Conservation (phyloP, 768 basidiomycete species). For the Psilocybe cyanescens region DNA sequence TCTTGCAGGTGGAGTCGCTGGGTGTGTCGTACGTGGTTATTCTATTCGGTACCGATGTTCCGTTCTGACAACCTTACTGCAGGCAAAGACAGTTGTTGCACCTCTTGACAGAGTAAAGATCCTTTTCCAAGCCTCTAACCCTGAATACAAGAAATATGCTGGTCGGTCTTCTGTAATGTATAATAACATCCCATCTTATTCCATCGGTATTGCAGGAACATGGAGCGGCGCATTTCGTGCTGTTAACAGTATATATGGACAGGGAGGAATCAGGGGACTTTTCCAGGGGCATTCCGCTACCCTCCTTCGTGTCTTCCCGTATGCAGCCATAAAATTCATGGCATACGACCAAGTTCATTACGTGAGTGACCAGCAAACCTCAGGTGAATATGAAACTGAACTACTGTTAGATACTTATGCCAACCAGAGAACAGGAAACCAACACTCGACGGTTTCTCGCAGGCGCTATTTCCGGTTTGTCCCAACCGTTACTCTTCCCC, state of each 20-base stretch:
- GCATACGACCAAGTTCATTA: slow-evolving; percentile 88
- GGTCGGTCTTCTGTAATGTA: slow-evolving; percentile 49
- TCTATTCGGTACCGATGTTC: slow-evolving; percentile 7
- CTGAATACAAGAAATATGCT: slow-evolving; percentile 92
- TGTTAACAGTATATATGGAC: slow-evolving; percentile 67
- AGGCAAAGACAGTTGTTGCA: slow-evolving; percentile 96
- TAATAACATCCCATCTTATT: neutral
- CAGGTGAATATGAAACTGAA: slow-evolving; percentile 5
- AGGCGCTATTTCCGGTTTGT: slow-evolving; percentile 84
- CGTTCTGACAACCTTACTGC: slow-evolving; percentile 14
- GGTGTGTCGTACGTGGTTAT: slow-evolving; percentile 76
- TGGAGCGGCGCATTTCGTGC: slow-evolving; percentile 88
- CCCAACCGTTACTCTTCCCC: slow-evolving; percentile 2
- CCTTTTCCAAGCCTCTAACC: slow-evolving; percentile 95
- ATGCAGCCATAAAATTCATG: slow-evolving; percentile 97
- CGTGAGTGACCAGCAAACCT: slow-evolving; percentile 43
- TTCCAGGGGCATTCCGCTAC: slow-evolving; percentile 98
- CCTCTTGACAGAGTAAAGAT: slow-evolving; percentile 99
- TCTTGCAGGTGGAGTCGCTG: slow-evolving; percentile 91
- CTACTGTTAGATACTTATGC: slow-evolving; percentile 77
- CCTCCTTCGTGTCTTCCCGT: slow-evolving; percentile 92
- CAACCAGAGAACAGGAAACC: slow-evolving; percentile 77
- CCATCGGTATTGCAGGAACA: slow-evolving; percentile 55
- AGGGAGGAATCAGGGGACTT: slow-evolving; percentile 75
- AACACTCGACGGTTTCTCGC: slow-evolving; percentile 81